Evolutionary conservation across 371 early-diverging fungal species (phyloP).

Genomic region (Mortierella sp.): DNA sequence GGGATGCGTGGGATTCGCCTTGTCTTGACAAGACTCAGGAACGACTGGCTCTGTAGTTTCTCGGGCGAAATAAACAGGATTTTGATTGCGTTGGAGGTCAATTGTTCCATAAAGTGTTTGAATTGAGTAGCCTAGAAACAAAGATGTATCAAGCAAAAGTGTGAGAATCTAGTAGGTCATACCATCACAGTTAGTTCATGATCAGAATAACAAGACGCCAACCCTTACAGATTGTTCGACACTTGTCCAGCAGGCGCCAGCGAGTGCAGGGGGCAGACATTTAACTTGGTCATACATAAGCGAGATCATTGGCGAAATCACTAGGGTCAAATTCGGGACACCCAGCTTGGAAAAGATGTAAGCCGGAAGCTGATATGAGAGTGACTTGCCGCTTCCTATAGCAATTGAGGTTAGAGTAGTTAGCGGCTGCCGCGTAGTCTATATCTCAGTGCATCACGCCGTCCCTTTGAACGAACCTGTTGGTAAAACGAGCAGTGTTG

Average conservation of each 20-base stretch:
- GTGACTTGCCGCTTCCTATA: constrained; percentile 80
- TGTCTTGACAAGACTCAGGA: constrained; percentile 55
- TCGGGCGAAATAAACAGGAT: constrained; percentile 77
- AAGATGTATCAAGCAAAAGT: background rate
- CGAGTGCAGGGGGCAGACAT: constrained; percentile 68
- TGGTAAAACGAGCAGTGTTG: constrained; percentile 65
- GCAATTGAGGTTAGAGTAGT: no score
- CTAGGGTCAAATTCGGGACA: constrained; percentile 64
- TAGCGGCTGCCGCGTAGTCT: no score
- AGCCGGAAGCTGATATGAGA: constrained; percentile 84
- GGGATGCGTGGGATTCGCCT: constrained; percentile 61
- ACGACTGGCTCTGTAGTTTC: constrained; percentile 63
- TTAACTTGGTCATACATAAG: constrained; percentile 87
- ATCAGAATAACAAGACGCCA: background rate
- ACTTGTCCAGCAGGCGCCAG: constrained; percentile 70
- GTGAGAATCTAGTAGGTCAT: background rate
- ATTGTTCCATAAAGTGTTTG: constrained; percentile 49
- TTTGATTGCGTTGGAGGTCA: constrained; percentile 58
- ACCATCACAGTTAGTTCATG: background rate
- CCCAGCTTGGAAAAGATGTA: constrained; percentile 61
- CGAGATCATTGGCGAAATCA: constrained; percentile 84
- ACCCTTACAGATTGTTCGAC: constrained; percentile 70
- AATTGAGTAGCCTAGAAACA: constrained; percentile 32
- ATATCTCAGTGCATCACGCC: no score
- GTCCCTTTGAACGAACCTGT: constrained; percentile 56